These are phyloP conservation scores for Metroxylon sagu DNA, from an alignment of 176 grass and related monocot species.

Conservation along the genomic window DNA sequence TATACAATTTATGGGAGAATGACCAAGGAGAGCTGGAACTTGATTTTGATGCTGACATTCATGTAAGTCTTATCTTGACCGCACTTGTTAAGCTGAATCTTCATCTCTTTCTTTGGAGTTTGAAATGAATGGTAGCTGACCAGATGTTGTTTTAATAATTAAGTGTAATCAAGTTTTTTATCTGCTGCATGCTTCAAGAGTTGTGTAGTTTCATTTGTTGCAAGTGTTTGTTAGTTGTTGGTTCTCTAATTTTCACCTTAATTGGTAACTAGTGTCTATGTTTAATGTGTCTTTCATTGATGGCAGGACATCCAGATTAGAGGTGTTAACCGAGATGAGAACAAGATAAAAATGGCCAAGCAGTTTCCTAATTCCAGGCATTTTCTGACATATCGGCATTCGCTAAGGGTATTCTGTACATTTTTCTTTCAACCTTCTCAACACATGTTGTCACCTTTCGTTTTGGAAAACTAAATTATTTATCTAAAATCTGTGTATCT, in stretches of 20 bases:
- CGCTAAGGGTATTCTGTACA: conserved; percentile 46
- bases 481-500: no score
- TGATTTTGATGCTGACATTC: conserved; percentile 72
- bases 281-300: conserved; percentile 26
- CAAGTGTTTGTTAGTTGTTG: not conserved
- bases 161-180: no score
- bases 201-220: not conserved
- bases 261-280: conserved; percentile 3
- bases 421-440: not conserved
- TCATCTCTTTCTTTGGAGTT: no score
- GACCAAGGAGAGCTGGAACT: conserved; percentile 79
- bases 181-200: not conserved
- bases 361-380: conserved; percentile 79
- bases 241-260: not conserved
- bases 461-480: no score
- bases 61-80: conserved; percentile 39
- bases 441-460: no score
- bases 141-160: no score
- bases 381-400: conserved; percentile 85
- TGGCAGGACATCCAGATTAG: conserved; percentile 89
- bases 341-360: conserved; percentile 73
- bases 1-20: conserved; percentile 98
- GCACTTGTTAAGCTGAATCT: no score
- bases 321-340: conserved; percentile 87
- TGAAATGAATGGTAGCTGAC: no score